Conservation (phyloP, 2,329 filamentous ascomycete species). For the Penicillium sp. region DNA sequence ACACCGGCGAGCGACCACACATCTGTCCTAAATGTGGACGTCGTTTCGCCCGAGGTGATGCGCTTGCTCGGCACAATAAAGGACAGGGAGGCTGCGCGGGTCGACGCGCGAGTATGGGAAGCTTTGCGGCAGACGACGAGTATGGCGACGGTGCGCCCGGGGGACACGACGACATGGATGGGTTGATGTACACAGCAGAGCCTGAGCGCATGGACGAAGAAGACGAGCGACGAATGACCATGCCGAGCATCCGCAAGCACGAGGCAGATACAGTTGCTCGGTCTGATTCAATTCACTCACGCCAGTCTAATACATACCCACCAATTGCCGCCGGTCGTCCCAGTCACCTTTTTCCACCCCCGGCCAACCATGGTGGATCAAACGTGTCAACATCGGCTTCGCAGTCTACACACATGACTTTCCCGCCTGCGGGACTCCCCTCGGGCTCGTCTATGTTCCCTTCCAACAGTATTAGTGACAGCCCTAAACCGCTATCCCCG, state of each 20-base stretch:
- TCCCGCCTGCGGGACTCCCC: constrained; percentile 38
- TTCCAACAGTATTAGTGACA: constrained; percentile 75
- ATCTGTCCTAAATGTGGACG: constrained; percentile 92
- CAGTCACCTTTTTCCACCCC: constrained; percentile 60
- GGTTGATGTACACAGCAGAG: constrained; percentile 56
- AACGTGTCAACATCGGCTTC: constrained; percentile 57
- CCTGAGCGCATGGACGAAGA: constrained; percentile 51
- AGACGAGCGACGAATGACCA: constrained; percentile 44
- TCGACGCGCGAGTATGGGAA: constrained; percentile 78
- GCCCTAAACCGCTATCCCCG: constrained; percentile 72
- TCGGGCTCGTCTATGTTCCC: constrained; percentile 63
- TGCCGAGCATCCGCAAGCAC: constrained; percentile 75
- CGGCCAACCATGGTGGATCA: constrained; percentile 55
- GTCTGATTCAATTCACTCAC: constrained; percentile 56
- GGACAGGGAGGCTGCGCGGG: constrained; percentile 94
- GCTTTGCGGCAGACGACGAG: constrained; percentile 77
- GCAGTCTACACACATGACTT: constrained; percentile 38
- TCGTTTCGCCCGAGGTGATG: constrained; percentile 92
- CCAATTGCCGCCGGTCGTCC: constrained; percentile 59
- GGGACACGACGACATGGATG: constrained; percentile 59
- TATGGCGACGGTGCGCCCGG: constrained; percentile 47
- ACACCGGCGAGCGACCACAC: constrained; percentile 93
- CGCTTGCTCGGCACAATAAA: constrained; percentile 90
- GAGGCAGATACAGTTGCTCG: constrained; percentile 54
- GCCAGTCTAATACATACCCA: constrained; percentile 73